A percentile compares a stretch with the other conserved stretches of the same genome.
phyloP scores from a whole-genome alignment of 352 stramenopile species.

The Globisporangium polare region DNA sequence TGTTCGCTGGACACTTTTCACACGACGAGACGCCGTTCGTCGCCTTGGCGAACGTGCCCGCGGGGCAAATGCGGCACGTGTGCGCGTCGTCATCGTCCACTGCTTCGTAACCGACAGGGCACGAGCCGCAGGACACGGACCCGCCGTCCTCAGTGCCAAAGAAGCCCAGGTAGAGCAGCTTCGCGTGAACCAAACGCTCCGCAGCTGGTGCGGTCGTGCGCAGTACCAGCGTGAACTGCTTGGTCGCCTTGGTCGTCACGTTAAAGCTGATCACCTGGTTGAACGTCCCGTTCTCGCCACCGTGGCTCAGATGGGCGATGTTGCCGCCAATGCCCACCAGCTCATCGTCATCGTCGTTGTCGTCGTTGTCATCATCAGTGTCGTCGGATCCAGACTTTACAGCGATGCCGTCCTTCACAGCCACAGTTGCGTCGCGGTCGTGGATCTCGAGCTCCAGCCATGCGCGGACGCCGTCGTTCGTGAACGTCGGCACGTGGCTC shows the following conservation, averaged over 20 bases:
- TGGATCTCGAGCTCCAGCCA: constrained; percentile 69
- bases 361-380: constrained; percentile 12
- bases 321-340: constrained; percentile 21
- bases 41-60: constrained; percentile 40
- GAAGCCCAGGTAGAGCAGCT: constrained; percentile 49
- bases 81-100: constrained; percentile 22
- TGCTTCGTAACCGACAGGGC: constrained; percentile 47
- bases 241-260: constrained; percentile 34
- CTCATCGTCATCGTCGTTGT: constrained; percentile 23
- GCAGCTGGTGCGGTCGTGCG: constrained; percentile 43
- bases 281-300: constrained; percentile 62
- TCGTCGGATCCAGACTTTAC: neutral
- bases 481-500: constrained; percentile 61
- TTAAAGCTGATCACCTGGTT: constrained; percentile 52
- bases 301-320: constrained; percentile 55
- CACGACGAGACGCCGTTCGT: constrained; percentile 41
- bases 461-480: constrained; percentile 44
- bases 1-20: constrained; percentile 50
- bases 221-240: constrained; percentile 58
- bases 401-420: constrained; percentile 9
- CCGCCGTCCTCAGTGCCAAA: constrained; percentile 45
- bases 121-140: constrained; percentile 48
- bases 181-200: constrained; percentile 42
- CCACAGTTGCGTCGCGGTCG: constrained; percentile 13
- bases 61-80: constrained; percentile 53